Evolutionary conservation across 2,329 filamentous ascomycete genomes (phyloP).

Genomic region (Cercospora beticola): DNA sequence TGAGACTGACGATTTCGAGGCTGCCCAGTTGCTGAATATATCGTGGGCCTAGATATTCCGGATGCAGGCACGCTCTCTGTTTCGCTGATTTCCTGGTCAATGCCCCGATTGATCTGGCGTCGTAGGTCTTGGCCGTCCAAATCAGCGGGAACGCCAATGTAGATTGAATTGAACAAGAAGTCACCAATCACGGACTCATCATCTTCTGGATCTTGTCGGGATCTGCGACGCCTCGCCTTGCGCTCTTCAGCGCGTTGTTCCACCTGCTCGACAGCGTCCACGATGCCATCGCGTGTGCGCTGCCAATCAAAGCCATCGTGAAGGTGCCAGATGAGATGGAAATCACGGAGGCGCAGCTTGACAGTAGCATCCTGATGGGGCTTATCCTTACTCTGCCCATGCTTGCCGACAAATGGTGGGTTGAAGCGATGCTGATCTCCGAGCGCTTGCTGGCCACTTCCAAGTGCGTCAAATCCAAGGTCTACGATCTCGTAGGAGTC

Average conservation of each 20-base stretch:
- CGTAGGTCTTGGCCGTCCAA: constrained; percentile 75
- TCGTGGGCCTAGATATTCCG: constrained; percentile 57
- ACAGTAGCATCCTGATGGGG: constrained; percentile 50
- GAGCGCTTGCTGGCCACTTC: constrained; percentile 30
- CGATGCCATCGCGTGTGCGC: constrained; percentile 79
- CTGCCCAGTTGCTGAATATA: constrained; percentile 39
- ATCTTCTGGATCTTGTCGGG: constrained; percentile 61
- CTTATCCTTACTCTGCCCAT: neutral
- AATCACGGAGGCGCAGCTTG: constrained; percentile 74
- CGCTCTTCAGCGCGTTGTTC: constrained; percentile 79
- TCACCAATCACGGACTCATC: constrained; percentile 88
- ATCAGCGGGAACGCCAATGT: constrained; percentile 87
- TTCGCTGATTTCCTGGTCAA: constrained; percentile 83
- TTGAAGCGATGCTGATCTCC: constrained; percentile 36
- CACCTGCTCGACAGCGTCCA: constrained; percentile 83
- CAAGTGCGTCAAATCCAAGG: constrained; percentile 38
- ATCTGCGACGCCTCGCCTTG: constrained; percentile 57
- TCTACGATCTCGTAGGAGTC: constrained; percentile 36
- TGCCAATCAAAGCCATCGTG: constrained; percentile 98
- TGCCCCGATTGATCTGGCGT: constrained; percentile 79
- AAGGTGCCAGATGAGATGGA: constrained; percentile 95
- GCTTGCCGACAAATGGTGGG: constrained; percentile 26
- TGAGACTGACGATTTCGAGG: constrained; percentile 27
- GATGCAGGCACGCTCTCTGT: constrained; percentile 85
- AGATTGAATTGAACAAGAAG: constrained; percentile 97